A percentile compares a stretch with the other conserved stretches of the same genome.
Conservation (phyloP, 2,329 filamentous ascomycete genomes). For the Aspergillus terreus region DNA sequence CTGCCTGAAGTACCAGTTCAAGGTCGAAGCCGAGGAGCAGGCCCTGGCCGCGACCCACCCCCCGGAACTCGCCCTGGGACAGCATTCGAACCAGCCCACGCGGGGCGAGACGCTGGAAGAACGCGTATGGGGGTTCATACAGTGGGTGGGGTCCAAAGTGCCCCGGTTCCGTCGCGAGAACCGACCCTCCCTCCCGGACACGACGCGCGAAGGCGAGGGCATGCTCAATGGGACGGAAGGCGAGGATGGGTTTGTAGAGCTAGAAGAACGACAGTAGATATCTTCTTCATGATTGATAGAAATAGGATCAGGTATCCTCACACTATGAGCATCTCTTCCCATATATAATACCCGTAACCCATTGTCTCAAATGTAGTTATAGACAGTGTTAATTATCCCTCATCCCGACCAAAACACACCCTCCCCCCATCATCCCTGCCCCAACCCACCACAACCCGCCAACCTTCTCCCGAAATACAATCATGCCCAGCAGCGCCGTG, state of each 20-base stretch:
- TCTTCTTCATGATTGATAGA: not conserved
- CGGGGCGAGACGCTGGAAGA: conserved; percentile 30
- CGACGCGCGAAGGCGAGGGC: conserved; percentile 17
- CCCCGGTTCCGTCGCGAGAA: conserved; percentile 3
- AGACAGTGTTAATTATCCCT: conserved; percentile 39
- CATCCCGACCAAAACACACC: conserved; percentile 61
- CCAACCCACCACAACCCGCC: conserved; percentile 60
- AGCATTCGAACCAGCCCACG: conserved; percentile 12
- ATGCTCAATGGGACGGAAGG: conserved; percentile 49
- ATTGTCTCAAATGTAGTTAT: too few species aligned
- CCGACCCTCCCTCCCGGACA: conserved; percentile 5
- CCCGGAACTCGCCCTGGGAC: conserved; percentile 22
- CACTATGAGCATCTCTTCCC: too few species aligned
- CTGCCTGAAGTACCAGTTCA: conserved; percentile 95
- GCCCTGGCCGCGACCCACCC: conserved; percentile 32
- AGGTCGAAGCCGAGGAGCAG: conserved; percentile 81
- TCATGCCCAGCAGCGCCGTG: conserved; percentile 56
- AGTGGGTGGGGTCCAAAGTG: conserved; percentile 24
- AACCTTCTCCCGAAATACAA: conserved; percentile 56
- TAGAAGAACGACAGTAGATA: conserved; percentile 35
- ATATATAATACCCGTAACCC: not conserved
- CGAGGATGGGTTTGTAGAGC: conserved; percentile 45
- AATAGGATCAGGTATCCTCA: not conserved
- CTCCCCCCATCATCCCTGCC: conserved; percentile 56
- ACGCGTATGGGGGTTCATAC: conserved; percentile 36